Base-by-base conservation (phyloP, 2,329 filamentous ascomycete species). In the Alternaria postmessia region DNA sequence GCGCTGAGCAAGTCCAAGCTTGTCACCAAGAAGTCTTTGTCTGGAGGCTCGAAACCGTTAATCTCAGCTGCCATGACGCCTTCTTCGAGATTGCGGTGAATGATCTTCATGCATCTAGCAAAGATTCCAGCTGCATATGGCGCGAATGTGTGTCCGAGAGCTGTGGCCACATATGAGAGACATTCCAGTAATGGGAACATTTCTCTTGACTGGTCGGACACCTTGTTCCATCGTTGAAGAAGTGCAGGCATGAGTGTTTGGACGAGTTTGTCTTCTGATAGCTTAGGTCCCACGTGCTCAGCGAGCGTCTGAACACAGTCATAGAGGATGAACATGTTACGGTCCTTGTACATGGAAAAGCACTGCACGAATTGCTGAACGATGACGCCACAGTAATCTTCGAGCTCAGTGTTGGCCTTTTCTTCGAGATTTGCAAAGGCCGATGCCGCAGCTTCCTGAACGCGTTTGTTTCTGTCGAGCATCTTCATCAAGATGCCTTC, bases 241-340 rank as follows among this genome's bases (percentile, higher is more conserved):
- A 99, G 85, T 12, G 93, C 92, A 24, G 95, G 94, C 94, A 99
- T 98, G 60, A 99, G 85, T 68, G 93, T 86, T 64, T 91, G 87
- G 41, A 94, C 89, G n/a, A 97, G 86, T 53, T 94, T 87, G 7
- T 91, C 91, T 62, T 88, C 85, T n/a, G 93, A 91, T 66, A 99
- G 84, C 34, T 91, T 88, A 7, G 90, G 88, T 11, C 93, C 93
- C 55, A 98, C 91, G 73, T 93, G 91, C 78, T 99, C 95, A 4
- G 95, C 95, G 58, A 99, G 84, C 0, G 95, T 99, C 81, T 99
- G 95, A 34, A 99, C 92, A 78, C 95, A 98, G 81, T 99, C 95
- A 81, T 99, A 99, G 34, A 99, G 87, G 55, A 98, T 96, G 82
- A 96, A 97, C 88, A 98, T 97, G 82, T 99, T 99, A 73, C 93